Evolutionary conservation across 2,329 filamentous ascomycete genomes (phyloP).

Genomic region (Gnomoniopsis smithogilvyi): DNA sequence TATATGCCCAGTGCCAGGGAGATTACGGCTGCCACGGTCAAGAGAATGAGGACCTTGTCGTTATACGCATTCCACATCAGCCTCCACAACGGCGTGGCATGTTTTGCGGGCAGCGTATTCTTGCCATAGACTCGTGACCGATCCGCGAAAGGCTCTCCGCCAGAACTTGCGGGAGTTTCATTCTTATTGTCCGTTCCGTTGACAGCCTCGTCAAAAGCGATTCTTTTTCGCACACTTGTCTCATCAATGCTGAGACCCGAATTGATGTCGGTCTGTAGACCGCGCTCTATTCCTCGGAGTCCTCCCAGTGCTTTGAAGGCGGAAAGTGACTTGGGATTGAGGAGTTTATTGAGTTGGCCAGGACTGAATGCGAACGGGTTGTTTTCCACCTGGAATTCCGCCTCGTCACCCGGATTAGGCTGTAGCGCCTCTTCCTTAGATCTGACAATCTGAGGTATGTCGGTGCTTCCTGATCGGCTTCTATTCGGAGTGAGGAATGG

Average conservation of each 20-base stretch:
- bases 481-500: constrained; percentile 12
- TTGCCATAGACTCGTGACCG: constrained; percentile 57
- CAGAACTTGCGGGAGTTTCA: constrained; percentile 15
- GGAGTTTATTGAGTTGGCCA: constrained; percentile 70
- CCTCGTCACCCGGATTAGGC: constrained; percentile 67
- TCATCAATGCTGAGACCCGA: constrained; percentile 70
- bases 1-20: constrained; percentile 70
- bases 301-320: constrained; percentile 74
- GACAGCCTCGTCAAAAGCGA: constrained; percentile 30
- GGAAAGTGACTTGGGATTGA: constrained; percentile 72
- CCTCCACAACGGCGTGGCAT: constrained; percentile 54
- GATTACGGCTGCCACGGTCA: constrained; percentile 65
- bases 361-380: constrained; percentile 71
- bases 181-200: constrained; percentile 2
- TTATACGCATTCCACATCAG: constrained; percentile 70
- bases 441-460: constrained; percentile 1
- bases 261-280: constrained; percentile 60
- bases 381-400: constrained; percentile 61
- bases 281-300: constrained; percentile 68
- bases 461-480: constrained; percentile 6
- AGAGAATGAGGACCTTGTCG: constrained; percentile 68
- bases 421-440: constrained; percentile 50
- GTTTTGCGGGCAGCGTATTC: constrained; percentile 59
- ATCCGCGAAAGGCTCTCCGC: constrained; percentile 37
- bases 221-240: constrained; percentile 25